A percentile compares a stretch with the other conserved stretches of the same genome.
Conservation (phyloP, 441 rosid species). For the Populus hybrid region DNA sequence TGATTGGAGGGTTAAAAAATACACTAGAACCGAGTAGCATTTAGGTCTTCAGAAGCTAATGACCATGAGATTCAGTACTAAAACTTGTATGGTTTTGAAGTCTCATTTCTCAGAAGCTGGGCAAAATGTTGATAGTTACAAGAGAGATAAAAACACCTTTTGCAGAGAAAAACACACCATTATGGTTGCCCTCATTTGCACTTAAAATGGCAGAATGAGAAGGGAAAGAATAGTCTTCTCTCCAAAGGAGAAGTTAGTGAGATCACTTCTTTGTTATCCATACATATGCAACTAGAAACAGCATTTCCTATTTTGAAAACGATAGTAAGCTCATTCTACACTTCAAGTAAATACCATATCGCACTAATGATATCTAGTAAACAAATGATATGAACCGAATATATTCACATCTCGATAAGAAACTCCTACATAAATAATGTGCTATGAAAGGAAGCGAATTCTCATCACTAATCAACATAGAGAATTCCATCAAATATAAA, state of each 20-base stretch:
- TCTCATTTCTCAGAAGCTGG: background rate
- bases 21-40: background rate
- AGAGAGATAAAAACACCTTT: background rate
- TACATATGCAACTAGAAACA: background rate
- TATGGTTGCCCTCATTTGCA: background rate
- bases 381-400: background rate
- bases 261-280: background rate
- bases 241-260: background rate
- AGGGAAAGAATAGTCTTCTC: background rate
- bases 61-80: background rate
- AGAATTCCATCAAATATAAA: background rate
- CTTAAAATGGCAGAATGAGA: background rate
- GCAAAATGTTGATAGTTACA: too few species aligned
- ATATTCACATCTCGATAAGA: background rate
- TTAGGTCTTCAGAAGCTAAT: background rate
- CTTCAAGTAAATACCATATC: background rate
- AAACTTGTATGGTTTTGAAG: background rate
- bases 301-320: background rate
- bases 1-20: too few species aligned
- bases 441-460: background rate
- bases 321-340: background rate
- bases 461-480: background rate
- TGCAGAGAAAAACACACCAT: background rate
- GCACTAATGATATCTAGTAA: background rate
- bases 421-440: background rate